These are phyloP conservation scores for Leishmania major DNA, from an alignment of 208 protist species.

Conservation along the genomic window DNA sequence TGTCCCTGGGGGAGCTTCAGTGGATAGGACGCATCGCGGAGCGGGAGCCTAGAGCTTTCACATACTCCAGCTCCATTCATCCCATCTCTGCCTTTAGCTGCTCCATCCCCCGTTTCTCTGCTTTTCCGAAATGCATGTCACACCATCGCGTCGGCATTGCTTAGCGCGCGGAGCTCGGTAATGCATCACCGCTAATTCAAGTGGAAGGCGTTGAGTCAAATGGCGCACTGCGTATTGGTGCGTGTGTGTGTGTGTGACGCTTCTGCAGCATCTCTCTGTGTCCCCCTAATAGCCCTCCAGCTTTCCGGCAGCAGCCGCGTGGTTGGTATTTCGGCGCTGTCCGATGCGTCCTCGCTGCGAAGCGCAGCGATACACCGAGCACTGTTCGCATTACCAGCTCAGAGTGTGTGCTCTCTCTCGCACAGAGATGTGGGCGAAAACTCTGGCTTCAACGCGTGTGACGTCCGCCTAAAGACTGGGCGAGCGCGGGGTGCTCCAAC, in stretches of 20 bases:
- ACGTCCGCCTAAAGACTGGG: neutral
- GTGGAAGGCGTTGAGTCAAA: neutral
- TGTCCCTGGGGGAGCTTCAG: neutral
- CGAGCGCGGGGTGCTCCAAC: neutral
- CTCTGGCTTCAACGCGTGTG: neutral
- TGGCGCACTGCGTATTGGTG: neutral
- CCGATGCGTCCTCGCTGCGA: neutral
- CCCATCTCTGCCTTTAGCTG: neutral
- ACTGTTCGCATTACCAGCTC: neutral
- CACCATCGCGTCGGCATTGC: conserved; percentile 1
- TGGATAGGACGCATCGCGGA: neutral
- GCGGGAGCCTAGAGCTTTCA: neutral
- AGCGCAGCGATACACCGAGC: neutral
- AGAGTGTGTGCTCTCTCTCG: neutral
- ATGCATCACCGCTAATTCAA: conserved; percentile 1
- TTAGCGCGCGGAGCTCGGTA: neutral
- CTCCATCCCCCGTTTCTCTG: neutral
- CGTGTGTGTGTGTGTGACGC: neutral
- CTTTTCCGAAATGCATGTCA: neutral
- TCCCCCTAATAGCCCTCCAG: neutral
- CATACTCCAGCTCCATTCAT: neutral
- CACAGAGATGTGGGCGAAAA: neutral
- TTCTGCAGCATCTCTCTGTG: neutral
- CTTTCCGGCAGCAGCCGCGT: neutral
- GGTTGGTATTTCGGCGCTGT: neutral